Base-by-base conservation (phyloP, 257 asterid species). In the Nemophila menziesii region DNA sequence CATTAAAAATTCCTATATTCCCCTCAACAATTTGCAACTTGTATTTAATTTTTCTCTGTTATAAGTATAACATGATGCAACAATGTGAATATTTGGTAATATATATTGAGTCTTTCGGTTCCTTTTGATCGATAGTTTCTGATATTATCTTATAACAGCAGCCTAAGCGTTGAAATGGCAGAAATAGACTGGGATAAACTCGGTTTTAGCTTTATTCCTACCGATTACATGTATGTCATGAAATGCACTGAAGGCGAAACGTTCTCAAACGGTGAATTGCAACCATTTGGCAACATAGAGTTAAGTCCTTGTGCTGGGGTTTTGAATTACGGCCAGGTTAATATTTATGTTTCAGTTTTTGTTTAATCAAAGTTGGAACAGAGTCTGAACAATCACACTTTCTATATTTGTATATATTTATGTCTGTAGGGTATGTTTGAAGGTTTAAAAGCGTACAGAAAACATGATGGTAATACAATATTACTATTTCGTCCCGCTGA, bases 281-380 rank as follows among this genome's bases (percentile, higher is more conserved):
- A 69, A 63, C 61, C 86, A 36, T 90, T 90, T 60, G 93, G 96
- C 52, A 90, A 90, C 75, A 79, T 85, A 47, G 94, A 85, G 73
- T 61, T 90, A 84, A 90, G 80, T 68, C 96, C 98, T 12, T 85
- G 89, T 49, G 68, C 96, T 36, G 94, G 96, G 23, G 62, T 85
- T 65, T 67, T 90, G 62, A 90, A 90, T 46, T 90, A 90, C n/a
- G 96, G 98, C 5, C 94, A 90, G 94, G 96, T 90, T 56, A n/a
- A n/a, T n/a, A n/a, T n/a, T n/a, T n/a, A n/a, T 18, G 11, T 21
- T 26, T 5, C 0, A 24, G 8, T 13, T 43, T 46, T 12, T 26
- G 36, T 48, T 24, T 12, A 29, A 5, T 15, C 33, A 39, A n/a
- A 41, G 22, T 2, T 41, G 12, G 8, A 14, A 11, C n/a, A n/a